Percentiles rank a stretch among this genome's conserved stretches.
Evolutionary conservation across 164 flowering plant species (phyloP).

Genomic region (Litsea cubeba): DNA sequence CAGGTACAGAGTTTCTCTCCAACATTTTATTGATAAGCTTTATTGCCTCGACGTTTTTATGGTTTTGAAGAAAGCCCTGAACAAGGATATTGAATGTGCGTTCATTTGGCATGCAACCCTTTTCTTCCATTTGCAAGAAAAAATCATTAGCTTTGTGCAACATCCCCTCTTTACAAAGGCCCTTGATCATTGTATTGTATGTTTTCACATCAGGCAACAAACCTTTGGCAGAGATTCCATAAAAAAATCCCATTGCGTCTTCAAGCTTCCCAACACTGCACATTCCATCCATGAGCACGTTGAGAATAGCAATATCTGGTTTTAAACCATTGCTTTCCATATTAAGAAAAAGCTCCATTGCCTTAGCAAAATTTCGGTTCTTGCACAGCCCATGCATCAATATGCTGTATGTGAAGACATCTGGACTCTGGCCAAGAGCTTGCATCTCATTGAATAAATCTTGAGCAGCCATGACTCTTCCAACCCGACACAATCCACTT

Average conservation of each 20-base stretch:
- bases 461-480: conserved; percentile 36
- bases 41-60: conserved; percentile 4
- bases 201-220: conserved; percentile 11
- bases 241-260: conserved; percentile 3
- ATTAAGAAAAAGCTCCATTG: not conserved
- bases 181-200: conserved; percentile 5
- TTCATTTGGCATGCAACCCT: not conserved
- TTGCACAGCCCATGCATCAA: conserved; percentile 3
- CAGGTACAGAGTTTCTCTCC: not conserved
- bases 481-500: conserved; percentile 32
- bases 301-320: not conserved
- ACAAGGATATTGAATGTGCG: not conserved
- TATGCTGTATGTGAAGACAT: not conserved
- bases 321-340: not conserved
- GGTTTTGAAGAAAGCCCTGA: conserved; percentile 1
- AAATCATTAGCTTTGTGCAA: conserved; percentile 8
- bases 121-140: conserved; percentile 8
- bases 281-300: not conserved
- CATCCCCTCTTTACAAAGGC: conserved; percentile 7
- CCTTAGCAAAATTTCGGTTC: not conserved
- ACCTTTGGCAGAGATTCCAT: not conserved
- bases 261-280: conserved; percentile 4
- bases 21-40: conserved; percentile 4
- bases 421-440: not conserved
- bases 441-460: conserved; percentile 37